phyloP scores from a whole-genome alignment of 176 grass and related monocot genomes.

The Dendrocalamus sinicus region DNA sequence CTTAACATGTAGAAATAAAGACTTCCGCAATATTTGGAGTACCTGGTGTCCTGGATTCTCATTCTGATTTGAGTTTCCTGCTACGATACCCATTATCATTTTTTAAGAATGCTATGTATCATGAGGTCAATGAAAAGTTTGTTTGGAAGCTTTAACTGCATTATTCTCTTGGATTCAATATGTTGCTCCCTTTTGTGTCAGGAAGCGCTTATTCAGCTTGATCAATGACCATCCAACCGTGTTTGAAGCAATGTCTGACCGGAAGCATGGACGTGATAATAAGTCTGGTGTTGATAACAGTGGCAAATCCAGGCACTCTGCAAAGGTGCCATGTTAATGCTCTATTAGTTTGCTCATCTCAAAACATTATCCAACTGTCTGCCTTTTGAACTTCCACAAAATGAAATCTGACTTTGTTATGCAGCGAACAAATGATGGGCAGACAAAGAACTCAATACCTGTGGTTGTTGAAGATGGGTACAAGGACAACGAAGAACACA shows the following conservation, averaged over 20 bases:
- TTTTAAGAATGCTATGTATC: conserved; percentile 23
- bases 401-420: conserved; percentile 24
- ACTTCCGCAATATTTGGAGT: not conserved
- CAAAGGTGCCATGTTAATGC: conserved; percentile 50
- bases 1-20: not conserved
- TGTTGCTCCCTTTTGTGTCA: conserved; percentile 36
- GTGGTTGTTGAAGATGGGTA: conserved; percentile 17
- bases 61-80: conserved; percentile 10
- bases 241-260: conserved; percentile 55
- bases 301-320: conserved; percentile 57
- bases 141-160: not conserved
- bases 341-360: conserved; percentile 27
- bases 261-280: conserved; percentile 54
- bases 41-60: not conserved
- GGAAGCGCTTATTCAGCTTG: conserved; percentile 73
- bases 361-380: not conserved
- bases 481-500: conserved; percentile 57
- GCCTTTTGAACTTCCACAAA: not conserved
- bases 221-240: conserved; percentile 69
- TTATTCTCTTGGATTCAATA: not conserved
- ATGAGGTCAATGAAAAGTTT: conserved; percentile 15
- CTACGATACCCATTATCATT: not conserved
- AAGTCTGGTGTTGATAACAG: conserved; percentile 48
- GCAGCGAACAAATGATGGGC: conserved; percentile 42
- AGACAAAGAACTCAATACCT: conserved; percentile 35